Percentiles rank a stretch among this genome's conserved stretches.
Evolutionary conservation across 129 eudicot genomes (phyloP).

Genomic region (Centella asiatica): DNA sequence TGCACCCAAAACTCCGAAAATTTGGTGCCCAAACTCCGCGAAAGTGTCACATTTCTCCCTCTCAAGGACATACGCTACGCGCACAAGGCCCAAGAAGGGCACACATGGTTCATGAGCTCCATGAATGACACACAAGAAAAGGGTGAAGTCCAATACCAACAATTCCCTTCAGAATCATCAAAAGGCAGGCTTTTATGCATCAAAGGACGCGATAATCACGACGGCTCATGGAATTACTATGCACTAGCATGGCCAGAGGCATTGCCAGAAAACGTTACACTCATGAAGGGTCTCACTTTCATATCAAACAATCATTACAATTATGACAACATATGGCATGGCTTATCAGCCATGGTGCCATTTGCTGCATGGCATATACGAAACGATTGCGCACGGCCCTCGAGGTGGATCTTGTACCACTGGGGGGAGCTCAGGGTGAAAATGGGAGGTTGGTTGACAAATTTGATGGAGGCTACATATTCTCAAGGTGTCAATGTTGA

Average conservation of each 20-base stretch:
- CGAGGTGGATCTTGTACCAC: conserved; percentile 57
- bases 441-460: conserved; percentile 50
- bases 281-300: conserved; percentile 58
- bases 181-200: conserved; percentile 65
- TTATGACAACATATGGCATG: conserved; percentile 68
- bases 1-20: conserved; percentile 18
- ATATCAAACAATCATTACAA: conserved; percentile 61
- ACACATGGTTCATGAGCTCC: conserved; percentile 99
- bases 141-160: conserved; percentile 66
- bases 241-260: conserved; percentile 70
- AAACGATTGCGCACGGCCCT: conserved; percentile 31
- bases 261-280: conserved; percentile 56
- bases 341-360: conserved; percentile 57
- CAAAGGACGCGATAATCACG: conserved; percentile 68
- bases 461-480: conserved; percentile 62
- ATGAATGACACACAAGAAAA: conserved; percentile 56
- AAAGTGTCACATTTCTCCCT: conserved; percentile 75
- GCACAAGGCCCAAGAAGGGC: conserved; percentile 54
- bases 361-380: conserved; percentile 77
- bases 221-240: conserved; percentile 82
- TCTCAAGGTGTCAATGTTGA: conserved; percentile 35
- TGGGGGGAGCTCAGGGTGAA: conserved; percentile 50
- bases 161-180: conserved; percentile 58
- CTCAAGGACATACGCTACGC: conserved; percentile 73
- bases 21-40: conserved; percentile 33